These are phyloP conservation scores for Xylaria sp. DNA, from an alignment of 495 filamentous ascomycete species.

Conservation along the genomic window DNA sequence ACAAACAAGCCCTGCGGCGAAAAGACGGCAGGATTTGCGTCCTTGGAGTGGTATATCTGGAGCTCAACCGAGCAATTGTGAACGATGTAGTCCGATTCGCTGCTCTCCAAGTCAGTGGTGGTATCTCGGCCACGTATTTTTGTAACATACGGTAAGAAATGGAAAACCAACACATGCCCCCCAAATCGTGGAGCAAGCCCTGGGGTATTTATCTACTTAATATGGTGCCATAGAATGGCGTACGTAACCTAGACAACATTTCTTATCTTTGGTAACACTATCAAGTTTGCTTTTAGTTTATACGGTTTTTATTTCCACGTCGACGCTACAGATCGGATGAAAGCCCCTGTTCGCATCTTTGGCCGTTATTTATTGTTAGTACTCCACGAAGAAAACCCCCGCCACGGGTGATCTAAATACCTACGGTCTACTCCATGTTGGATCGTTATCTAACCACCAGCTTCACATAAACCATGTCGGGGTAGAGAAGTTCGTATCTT, in stretches of 20 bases:
- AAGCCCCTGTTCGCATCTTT: background rate
- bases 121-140: background rate
- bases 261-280: background rate
- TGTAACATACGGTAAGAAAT: background rate
- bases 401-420: background rate
- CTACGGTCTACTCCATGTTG: background rate
- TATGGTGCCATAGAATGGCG: background rate
- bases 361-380: background rate
- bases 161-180: background rate
- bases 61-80: background rate
- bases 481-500: background rate
- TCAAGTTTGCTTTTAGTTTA: background rate
- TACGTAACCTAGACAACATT: background rate
- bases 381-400: background rate
- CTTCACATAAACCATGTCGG: background rate
- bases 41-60: background rate
- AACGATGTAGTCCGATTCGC: background rate
- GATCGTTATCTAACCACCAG: background rate
- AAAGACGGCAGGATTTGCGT: background rate
- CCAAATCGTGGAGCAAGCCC: background rate
- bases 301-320: background rate
- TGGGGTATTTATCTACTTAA: background rate
- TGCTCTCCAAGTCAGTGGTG: background rate
- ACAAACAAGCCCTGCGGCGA: background rate
- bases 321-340: background rate